phyloP scores from a whole-genome alignment of 2,329 filamentous ascomycete genomes.

The Aspergillus puulaauensis region DNA sequence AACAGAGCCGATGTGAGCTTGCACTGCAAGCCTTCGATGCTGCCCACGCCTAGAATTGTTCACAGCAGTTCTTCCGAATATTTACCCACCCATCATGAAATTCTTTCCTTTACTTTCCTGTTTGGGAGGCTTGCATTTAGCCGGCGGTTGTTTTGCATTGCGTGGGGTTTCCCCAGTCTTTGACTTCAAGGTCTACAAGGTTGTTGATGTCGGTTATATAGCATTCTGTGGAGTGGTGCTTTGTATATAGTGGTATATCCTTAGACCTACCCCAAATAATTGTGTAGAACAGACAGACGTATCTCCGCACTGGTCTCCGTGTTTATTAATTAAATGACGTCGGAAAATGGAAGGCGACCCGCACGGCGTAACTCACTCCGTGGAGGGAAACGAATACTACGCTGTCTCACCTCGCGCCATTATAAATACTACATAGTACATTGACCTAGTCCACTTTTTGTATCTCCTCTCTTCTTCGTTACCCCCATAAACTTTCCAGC shows the following conservation, averaged over 20 bases:
- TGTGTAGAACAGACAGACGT: neutral
- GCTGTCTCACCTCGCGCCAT: neutral
- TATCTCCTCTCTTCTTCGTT: neutral
- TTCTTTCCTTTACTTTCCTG: slow-evolving; percentile 5
- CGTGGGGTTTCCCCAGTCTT: neutral
- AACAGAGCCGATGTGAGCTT: slow-evolving; percentile 32
- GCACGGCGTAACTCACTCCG: slow-evolving; percentile 26
- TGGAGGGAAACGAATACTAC: slow-evolving; percentile 5
- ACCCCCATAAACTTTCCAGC: neutral
- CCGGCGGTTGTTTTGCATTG: slow-evolving; percentile 19
- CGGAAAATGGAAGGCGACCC: slow-evolving; percentile 19
- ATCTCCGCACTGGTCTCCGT: neutral
- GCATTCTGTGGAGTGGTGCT: neutral
- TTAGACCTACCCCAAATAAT: neutral
- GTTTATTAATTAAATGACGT: slow-evolving; percentile 6
- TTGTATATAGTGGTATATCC: slow-evolving; percentile 9
- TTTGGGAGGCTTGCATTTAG: slow-evolving; percentile 17
- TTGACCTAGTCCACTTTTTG: neutral
- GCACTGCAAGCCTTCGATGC: neutral
- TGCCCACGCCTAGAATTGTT: neutral
- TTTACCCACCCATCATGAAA: slow-evolving; percentile 1
- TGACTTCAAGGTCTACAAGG: neutral
- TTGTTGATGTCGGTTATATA: neutral
- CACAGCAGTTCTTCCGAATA: neutral
- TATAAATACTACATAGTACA: slow-evolving; percentile 3